phyloP scores from a whole-genome alignment of 768 basidiomycete species.

The Leccinellum albellum region DNA sequence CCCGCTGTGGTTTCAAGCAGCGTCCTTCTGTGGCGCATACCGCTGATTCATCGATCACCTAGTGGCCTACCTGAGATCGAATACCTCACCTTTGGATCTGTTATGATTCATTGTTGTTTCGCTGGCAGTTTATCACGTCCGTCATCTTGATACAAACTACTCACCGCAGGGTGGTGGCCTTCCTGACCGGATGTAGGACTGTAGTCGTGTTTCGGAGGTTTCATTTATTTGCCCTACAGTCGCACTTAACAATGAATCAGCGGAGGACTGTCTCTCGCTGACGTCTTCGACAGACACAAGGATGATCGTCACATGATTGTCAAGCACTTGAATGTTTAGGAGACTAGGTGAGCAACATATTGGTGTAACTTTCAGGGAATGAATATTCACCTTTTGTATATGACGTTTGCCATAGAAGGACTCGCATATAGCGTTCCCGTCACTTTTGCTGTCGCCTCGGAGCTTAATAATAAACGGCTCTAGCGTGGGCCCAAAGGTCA shows the following conservation, averaged over 20 bases:
- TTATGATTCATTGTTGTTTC: too few species aligned
- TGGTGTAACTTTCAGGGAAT: too few species aligned
- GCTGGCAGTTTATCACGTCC: too few species aligned
- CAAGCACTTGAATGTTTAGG: too few species aligned
- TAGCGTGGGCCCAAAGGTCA: too few species aligned
- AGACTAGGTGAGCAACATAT: too few species aligned
- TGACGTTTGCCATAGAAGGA: too few species aligned
- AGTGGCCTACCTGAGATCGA: not conserved
- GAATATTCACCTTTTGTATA: too few species aligned
- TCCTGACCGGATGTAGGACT: constrained; percentile 18
- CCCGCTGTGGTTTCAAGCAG: not conserved
- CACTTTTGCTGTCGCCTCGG: not conserved
- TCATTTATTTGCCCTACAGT: constrained; percentile 12
- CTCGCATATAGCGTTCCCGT: too few species aligned
- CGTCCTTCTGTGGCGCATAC: not conserved
- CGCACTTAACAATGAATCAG: constrained; percentile 1
- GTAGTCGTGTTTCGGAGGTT: constrained; percentile 11
- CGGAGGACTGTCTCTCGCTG: not conserved
- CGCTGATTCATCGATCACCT: not conserved
- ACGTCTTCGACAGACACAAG: not conserved
- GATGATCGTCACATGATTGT: too few species aligned
- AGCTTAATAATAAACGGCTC: too few species aligned
- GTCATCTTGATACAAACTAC: constrained; percentile 7
- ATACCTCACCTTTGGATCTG: not conserved
- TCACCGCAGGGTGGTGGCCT: constrained; percentile 10